These are phyloP conservation scores for Phytophthora fragariaefolia DNA, from an alignment of 352 stramenopile genomes.

Conservation along the genomic window DNA sequence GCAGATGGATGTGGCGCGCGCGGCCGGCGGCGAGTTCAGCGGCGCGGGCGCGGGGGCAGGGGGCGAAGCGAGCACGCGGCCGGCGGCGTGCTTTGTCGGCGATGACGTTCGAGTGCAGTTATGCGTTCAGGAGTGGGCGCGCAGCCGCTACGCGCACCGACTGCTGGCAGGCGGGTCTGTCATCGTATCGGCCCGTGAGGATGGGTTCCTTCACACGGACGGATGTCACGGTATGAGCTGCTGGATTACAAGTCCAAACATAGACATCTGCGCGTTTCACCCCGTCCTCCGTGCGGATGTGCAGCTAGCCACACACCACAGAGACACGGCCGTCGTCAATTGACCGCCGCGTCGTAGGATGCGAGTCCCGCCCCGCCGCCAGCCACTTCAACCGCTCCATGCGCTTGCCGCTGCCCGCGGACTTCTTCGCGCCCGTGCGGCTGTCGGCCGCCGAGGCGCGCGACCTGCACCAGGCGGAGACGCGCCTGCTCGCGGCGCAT, in stretches of 20 bases:
- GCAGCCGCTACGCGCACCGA: too few species aligned
- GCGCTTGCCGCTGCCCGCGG: slow-evolving; percentile 49
- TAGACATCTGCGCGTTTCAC: too few species aligned
- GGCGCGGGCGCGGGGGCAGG: background rate
- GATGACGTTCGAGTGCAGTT: slow-evolving; percentile 23
- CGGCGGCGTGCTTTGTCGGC: slow-evolving; percentile 28
- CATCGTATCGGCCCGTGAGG: too few species aligned
- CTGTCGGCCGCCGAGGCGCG: slow-evolving; percentile 45
- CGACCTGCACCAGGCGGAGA: slow-evolving; percentile 55
- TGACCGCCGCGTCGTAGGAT: too few species aligned
- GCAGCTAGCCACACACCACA: too few species aligned
- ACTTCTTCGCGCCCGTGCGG: slow-evolving; percentile 62
- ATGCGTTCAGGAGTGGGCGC: too few species aligned
- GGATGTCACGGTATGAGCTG: too few species aligned
- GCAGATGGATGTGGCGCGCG: background rate
- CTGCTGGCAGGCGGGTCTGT: too few species aligned
- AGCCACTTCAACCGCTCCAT: slow-evolving; percentile 37
- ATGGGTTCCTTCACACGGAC: too few species aligned
- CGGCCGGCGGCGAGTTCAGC: background rate
- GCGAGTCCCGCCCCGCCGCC: slow-evolving; percentile 1
- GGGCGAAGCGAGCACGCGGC: slow-evolving; percentile 2
- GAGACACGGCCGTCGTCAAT: slow-evolving; percentile 14
- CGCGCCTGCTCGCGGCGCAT: slow-evolving; percentile 56
- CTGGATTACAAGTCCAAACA: too few species aligned
- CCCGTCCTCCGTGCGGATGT: too few species aligned